Percentiles rank a stretch among this genome's conserved stretches.
Evolutionary conservation across 2,329 filamentous ascomycete species (phyloP).

Genomic region (Xylaria sp.): DNA sequence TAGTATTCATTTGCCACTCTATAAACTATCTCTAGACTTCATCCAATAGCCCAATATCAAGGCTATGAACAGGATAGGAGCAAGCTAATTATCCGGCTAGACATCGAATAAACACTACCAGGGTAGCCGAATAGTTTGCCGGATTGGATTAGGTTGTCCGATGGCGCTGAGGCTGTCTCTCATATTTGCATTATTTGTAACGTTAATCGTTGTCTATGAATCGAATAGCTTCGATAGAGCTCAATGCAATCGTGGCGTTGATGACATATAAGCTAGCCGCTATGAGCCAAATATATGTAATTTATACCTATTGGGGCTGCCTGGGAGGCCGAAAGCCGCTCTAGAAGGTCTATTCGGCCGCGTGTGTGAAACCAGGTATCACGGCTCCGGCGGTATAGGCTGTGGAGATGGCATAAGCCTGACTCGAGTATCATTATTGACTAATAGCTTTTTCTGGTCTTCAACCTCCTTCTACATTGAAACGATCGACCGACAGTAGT

Average conservation of each 20-base stretch:
- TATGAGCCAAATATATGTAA: constrained; percentile 16
- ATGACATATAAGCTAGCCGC: constrained; percentile 10
- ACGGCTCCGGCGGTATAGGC: not conserved
- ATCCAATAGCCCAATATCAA: not conserved
- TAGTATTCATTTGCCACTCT: not conserved
- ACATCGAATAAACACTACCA: not conserved
- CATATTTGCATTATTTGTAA: constrained; percentile 2
- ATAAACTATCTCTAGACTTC: not conserved
- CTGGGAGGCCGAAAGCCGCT: not conserved
- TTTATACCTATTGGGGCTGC: not conserved
- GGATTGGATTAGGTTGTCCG: constrained; percentile 3
- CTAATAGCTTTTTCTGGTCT: not conserved
- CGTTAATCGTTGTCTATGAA: not conserved
- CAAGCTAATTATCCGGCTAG: not conserved
- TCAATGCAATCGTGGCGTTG: constrained; percentile 10
- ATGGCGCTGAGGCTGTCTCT: not conserved
- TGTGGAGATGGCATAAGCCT: not conserved
- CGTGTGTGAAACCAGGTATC: not conserved
- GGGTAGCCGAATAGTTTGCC: not conserved
- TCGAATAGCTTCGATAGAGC: not conserved
- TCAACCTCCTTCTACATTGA: constrained; percentile 1
- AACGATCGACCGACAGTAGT: constrained; percentile 4
- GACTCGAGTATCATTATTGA: constrained; percentile 4
- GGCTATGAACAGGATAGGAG: not conserved
- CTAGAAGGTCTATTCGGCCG: constrained; percentile 3